Evolutionary conservation across 176 grass and related monocot genomes (phyloP), one percentile per base, ranked within the genome.

Genomic region (Avena eriantha): DNA sequence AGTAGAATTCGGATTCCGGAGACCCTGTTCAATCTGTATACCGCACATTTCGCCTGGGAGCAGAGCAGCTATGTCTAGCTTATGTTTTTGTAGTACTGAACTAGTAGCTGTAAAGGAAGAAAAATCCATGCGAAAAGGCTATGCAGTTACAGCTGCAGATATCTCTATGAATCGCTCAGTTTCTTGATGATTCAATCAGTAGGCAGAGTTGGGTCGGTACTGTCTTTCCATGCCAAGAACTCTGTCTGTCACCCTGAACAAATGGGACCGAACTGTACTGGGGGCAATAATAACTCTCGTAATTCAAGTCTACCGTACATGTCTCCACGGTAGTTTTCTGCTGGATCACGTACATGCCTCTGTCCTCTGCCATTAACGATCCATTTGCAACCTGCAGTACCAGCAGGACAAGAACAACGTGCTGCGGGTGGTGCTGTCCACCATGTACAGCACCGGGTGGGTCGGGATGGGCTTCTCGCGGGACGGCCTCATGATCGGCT

Each of bases 401-500:
- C 80, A 83, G 14, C 93, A 94, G 82, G 92, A 88, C 92, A 91
- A 95, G 88, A 84, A 96, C 79, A 92, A 98, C 87, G 93, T 92
- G 31, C 88, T 95, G 46, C 77, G 93, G 5, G 73, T 98, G 9
- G 92, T 98, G 11, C 63, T 96, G 43, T 90, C 96, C 7, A 88
- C 92, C 12, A 76, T 89, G 79, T 98, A 98, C 82, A 84, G 93
- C 69, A 92, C 90, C 47, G 96, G 96, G n/a, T 98, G 96, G 96
- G 93, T 98, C 5, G 96, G 96, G 31, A 96, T 98, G 88, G 96
- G 96, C 14, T 98, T 98, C 84, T 96, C 96, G 1, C 50, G 85
- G 36, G 90, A 92, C 78, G 96, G 96, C 17, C 71, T 96, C 69
- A 98, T 98, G 96, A 83, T 96, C 19, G 96, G 93, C 17, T 96